These are phyloP conservation scores for Cryptosporidium sp. DNA, from an alignment of 169 alveolate genomes.

Conservation along the genomic window DNA sequence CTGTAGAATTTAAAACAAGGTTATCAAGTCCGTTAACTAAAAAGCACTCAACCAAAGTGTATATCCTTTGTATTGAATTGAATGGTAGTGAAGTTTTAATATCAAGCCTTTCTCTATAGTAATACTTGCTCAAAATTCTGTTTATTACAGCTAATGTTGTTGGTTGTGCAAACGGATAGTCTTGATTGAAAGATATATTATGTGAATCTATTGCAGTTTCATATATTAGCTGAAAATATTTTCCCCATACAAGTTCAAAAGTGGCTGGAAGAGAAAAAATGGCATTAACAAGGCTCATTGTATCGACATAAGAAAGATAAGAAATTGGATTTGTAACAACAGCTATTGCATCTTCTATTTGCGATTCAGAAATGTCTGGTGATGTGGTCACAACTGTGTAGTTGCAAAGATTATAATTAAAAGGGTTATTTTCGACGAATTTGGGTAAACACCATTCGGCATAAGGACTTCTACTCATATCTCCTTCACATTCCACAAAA, in stretches of 20 bases:
- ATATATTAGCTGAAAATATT: slow-evolving; percentile 40
- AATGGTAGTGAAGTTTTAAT: slow-evolving; percentile 27
- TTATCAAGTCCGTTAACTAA: slow-evolving; percentile 63
- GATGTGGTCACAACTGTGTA: slow-evolving; percentile 49
- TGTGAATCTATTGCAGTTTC: slow-evolving; percentile 39
- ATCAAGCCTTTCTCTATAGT: slow-evolving; percentile 36
- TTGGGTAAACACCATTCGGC: slow-evolving; percentile 68
- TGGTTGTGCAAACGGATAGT: slow-evolving; percentile 76
- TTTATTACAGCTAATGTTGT: slow-evolving; percentile 56
- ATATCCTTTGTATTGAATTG: slow-evolving; percentile 66
- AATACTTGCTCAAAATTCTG: slow-evolving; percentile 29
- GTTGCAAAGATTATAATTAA: slow-evolving; percentile 53
- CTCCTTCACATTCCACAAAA: slow-evolving; percentile 51
- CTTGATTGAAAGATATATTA: slow-evolving; percentile 48
- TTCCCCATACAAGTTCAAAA: slow-evolving; percentile 41
- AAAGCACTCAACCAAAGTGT: slow-evolving; percentile 65
- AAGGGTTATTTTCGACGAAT: slow-evolving; percentile 11
- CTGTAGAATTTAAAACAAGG: slow-evolving; percentile 66
- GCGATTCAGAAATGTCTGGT: background rate
- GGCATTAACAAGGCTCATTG: slow-evolving; percentile 71
- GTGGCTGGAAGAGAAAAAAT: slow-evolving; percentile 57
- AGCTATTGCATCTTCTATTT: slow-evolving; percentile 73
- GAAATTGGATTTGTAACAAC: slow-evolving; percentile 72
- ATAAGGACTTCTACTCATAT: slow-evolving; percentile 73
- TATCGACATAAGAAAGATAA: slow-evolving; percentile 69